These are phyloP conservation scores for Pisolithus microcarpus DNA, from an alignment of 768 basidiomycete species.

Conservation along the genomic window DNA sequence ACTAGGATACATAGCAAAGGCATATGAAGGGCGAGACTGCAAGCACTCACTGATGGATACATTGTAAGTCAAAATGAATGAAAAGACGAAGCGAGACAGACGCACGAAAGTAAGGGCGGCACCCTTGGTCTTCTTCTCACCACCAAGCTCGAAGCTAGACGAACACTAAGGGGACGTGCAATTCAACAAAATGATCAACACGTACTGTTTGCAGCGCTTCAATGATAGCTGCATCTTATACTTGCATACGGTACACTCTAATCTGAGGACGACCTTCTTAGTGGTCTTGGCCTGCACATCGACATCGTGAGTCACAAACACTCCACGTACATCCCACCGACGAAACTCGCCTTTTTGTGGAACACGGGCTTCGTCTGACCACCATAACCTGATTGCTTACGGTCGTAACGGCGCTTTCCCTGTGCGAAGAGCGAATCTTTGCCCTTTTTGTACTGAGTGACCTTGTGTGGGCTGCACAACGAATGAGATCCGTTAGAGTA, in stretches of 20 bases:
- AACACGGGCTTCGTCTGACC: slow-evolving; percentile 99
- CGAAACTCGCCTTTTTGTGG: slow-evolving; percentile 86
- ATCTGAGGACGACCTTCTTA: slow-evolving; percentile 97
- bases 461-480: slow-evolving; percentile 81
- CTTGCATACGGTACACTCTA: slow-evolving; percentile 98
- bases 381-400: slow-evolving; percentile 98
- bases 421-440: slow-evolving; percentile 97
- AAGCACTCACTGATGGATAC: background rate
- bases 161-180: background rate
- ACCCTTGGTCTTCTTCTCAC: slow-evolving; percentile 99
- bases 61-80: background rate
- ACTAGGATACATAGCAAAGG: slow-evolving; percentile 2
- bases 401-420: slow-evolving; percentile 99
- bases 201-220: slow-evolving; percentile 99
- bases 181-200: slow-evolving; percentile 13
- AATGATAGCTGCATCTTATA: slow-evolving; percentile 94
- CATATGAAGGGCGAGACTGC: background rate
- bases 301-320: background rate
- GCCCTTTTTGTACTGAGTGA: slow-evolving; percentile 99
- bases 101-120: slow-evolving; percentile 90
- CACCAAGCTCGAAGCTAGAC: slow-evolving; percentile 93
- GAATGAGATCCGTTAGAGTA: background rate
- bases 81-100: slow-evolving; percentile 17
- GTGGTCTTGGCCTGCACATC: slow-evolving; percentile 82
- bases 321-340: background rate